Base-by-base conservation (phyloP, 2,329 filamentous ascomycete genomes). In the Pseudogymnoascus sp. region DNA sequence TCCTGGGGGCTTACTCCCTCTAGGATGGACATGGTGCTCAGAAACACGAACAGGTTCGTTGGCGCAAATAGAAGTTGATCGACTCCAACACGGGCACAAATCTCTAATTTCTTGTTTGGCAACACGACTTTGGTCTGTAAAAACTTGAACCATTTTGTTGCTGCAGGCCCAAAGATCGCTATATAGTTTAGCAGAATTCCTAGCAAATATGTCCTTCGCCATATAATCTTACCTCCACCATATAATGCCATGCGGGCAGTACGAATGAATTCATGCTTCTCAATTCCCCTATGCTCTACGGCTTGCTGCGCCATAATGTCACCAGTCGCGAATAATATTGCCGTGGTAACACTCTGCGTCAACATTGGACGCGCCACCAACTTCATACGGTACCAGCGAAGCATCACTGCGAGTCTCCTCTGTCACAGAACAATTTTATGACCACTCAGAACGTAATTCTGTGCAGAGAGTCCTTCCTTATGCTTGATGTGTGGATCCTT, bases 221-320 rank as follows among this genome's bases (percentile, higher is more conserved):
- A 43, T 10, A 16, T 5, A 29, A 21, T 80, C 83, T 71, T 77
- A 90, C 87, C 80, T 67, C 90, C 89, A 66, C 90, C 90, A 73
- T 94, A 94, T 64, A 88, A 77, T 45, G 85, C 85, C 90, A 95
- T 94, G 69, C 90, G 86, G 10, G 81, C 86, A 31, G 90, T 92
- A 61, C 90, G 84, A 26, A 78, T 77, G 37, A 85, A 69, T 71
- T 93, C 88, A 74, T 99, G 93, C 67, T 89, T 88, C 68, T 87
- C 77, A 23, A 89, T 68, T 16, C 92, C 92, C 71, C 83, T 87
- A 74, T 86, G 87, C 78, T 97, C 93, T 64, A 99, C 90, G 35
- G 85, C 81, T 77, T 97, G 93, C 77, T 99, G 94, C 38, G 94
- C 91, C 68, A 95, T 87, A 65, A 89, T 81, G 78, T 99, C 94